Evolutionary conservation across 345 rosid genomes (phyloP).

Genomic region (Rhizophora apiculata): DNA sequence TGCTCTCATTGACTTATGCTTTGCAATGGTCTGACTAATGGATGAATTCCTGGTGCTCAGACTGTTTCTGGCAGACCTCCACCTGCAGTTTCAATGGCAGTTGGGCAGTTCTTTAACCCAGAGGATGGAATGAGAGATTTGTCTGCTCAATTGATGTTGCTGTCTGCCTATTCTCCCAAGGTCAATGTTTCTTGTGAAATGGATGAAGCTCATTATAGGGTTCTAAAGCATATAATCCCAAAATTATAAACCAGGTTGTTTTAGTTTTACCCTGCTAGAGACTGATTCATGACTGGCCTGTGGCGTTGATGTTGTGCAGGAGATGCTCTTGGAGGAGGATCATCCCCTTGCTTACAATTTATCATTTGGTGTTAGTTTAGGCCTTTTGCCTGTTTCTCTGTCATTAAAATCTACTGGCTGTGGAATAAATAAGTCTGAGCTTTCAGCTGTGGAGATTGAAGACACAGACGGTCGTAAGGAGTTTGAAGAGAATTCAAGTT

Average conservation of each 20-base stretch:
- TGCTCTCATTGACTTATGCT: slow-evolving; percentile 8
- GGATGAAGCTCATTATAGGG: slow-evolving; percentile 17
- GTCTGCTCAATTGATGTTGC: slow-evolving; percentile 61
- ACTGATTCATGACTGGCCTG: slow-evolving; percentile 24
- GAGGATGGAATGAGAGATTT: slow-evolving; percentile 62
- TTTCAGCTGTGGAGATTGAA: slow-evolving; percentile 70
- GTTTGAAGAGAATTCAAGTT: slow-evolving; percentile 11
- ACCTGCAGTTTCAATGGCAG: slow-evolving; percentile 97
- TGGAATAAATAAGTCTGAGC: slow-evolving; percentile 73
- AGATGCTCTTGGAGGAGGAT: slow-evolving; percentile 68
- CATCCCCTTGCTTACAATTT: slow-evolving; percentile 84
- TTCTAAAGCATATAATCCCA: slow-evolving; percentile 6
- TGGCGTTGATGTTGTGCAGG: slow-evolving; percentile 48
- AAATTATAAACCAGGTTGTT: slow-evolving; percentile 10
- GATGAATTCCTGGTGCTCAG: slow-evolving; percentile 51
- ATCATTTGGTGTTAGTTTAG: slow-evolving; percentile 77
- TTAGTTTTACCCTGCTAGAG: slow-evolving; percentile 15
- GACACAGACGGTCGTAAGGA: slow-evolving; percentile 66
- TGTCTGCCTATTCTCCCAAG: slow-evolving; percentile 66
- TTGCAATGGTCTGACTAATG: slow-evolving; percentile 20
- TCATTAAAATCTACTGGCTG: slow-evolving; percentile 78
- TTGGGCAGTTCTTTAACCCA: slow-evolving; percentile 95
- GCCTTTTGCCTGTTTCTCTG: slow-evolving; percentile 72
- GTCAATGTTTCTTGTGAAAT: slow-evolving; percentile 36
- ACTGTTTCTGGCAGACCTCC: slow-evolving; percentile 92